Conservation (phyloP, 805 yeast species). For the Grigorovia yakushimaensis region DNA sequence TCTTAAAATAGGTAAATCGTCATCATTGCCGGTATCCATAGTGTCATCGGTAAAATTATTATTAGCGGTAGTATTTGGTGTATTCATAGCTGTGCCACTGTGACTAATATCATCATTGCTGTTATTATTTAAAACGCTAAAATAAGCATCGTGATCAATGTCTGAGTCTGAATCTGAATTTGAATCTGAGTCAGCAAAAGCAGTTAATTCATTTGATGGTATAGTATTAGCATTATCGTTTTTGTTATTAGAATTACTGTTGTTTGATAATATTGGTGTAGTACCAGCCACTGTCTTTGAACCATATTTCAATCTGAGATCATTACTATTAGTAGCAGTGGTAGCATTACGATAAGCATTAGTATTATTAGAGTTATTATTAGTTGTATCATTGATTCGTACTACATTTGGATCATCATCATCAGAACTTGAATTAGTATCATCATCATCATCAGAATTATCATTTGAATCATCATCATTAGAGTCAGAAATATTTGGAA, state of each 20-base stretch:
- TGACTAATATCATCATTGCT: too few relatives aligned
- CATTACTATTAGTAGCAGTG: neutral
- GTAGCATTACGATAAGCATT: neutral
- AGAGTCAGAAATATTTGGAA: constrained; percentile 15
- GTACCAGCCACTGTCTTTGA: neutral
- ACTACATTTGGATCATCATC: constrained; percentile 1
- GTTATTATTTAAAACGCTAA: constrained; percentile 21
- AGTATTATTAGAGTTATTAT: neutral
- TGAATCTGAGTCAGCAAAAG: constrained; percentile 25
- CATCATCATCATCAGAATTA: constrained; percentile 21
- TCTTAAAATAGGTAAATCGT: constrained; percentile 24
- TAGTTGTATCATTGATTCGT: neutral
- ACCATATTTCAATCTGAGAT: neutral
- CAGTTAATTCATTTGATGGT: constrained; percentile 8
- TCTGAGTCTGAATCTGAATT: constrained; percentile 28
- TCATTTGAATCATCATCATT: constrained; percentile 26
- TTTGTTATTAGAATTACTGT: neutral
- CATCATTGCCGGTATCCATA: constrained; percentile 27
- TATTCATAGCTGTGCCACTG: constrained; percentile 22
- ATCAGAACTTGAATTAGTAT: constrained; percentile 6
- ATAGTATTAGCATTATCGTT: neutral
- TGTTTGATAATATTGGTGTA: neutral
- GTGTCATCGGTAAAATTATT: constrained; percentile 13
- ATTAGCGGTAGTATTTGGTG: constrained; percentile 11
- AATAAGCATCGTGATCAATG: constrained; percentile 26